These are phyloP conservation scores for Heritiera fomes DNA, from an alignment of 345 rosid species.

Conservation along the genomic window DNA sequence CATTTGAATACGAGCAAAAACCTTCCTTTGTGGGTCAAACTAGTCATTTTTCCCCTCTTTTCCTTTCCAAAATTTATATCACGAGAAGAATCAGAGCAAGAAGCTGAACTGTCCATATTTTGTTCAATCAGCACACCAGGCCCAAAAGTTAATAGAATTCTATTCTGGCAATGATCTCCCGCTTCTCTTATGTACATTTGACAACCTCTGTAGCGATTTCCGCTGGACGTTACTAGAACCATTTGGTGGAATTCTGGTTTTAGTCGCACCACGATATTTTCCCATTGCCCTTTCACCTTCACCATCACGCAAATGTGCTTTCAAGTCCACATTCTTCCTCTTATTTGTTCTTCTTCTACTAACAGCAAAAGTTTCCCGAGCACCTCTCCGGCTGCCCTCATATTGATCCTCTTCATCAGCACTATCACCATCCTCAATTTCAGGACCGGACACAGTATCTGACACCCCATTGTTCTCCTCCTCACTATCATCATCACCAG, in stretches of 20 bases:
- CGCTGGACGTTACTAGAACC: constrained; percentile 4
- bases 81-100: neutral
- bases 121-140: neutral
- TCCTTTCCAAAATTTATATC: neutral
- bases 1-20: neutral
- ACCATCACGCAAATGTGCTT: constrained; percentile 5
- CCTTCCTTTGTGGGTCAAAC: neutral
- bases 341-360: constrained; percentile 22
- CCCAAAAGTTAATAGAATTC: neutral
- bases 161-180: neutral
- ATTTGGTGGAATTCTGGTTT: neutral
- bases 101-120: neutral
- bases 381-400: constrained; percentile 27
- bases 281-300: constrained; percentile 25
- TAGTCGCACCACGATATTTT: neutral
- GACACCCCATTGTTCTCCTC: constrained; percentile 22
- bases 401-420: constrained; percentile 41
- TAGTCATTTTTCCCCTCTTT: neutral
- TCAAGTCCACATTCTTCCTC: constrained; percentile 13
- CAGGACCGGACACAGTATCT: constrained; percentile 31
- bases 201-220: neutral
- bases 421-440: constrained; percentile 42
- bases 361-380: constrained; percentile 34
- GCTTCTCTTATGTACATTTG: constrained; percentile 8
- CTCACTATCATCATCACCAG: constrained; percentile 30